Evolutionary conservation across 345 rosid species (phyloP).

Genomic region (Melaleuca quinquenervia): DNA sequence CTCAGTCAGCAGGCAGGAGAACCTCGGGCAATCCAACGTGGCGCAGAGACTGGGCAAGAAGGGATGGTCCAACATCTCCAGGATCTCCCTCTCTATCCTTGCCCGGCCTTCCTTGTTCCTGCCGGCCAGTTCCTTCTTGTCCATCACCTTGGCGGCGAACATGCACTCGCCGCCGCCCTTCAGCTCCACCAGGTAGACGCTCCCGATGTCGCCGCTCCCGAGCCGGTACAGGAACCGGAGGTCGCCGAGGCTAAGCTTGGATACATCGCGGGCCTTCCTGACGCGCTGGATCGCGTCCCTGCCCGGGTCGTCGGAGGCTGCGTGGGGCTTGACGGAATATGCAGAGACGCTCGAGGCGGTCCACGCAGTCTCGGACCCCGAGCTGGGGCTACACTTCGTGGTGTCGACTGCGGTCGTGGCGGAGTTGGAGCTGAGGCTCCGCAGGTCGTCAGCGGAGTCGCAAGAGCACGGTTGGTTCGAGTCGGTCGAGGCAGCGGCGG

Average conservation of each 20-base stretch:
- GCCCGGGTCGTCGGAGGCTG: conserved; percentile 38
- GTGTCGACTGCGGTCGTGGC: conserved; percentile 9
- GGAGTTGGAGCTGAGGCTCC: conserved; percentile 30
- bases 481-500: background rate
- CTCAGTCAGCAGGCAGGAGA: conserved; percentile 71
- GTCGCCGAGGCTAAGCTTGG: conserved; percentile 30
- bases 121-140: conserved; percentile 48
- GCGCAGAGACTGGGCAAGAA: conserved; percentile 73
- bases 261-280: conserved; percentile 1
- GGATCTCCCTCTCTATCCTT: conserved; percentile 53
- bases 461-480: conserved; percentile 15
- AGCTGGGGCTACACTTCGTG: conserved; percentile 24
- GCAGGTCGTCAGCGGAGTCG: conserved; percentile 24
- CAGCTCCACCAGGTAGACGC: conserved; percentile 50
- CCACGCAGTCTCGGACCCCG: conserved; percentile 22
- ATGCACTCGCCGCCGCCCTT: conserved; percentile 42
- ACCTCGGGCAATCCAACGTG: conserved; percentile 54
- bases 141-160: conserved; percentile 84
- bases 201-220: conserved; percentile 91
- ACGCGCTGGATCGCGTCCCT: conserved; percentile 40
- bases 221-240: conserved; percentile 55
- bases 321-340: conserved; percentile 16
- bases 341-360: conserved; percentile 10
- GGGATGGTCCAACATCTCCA: conserved; percentile 72
- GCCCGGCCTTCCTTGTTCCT: conserved; percentile 66